phyloP scores from a whole-genome alignment of 345 rosid species.

The Populus deltoides region DNA sequence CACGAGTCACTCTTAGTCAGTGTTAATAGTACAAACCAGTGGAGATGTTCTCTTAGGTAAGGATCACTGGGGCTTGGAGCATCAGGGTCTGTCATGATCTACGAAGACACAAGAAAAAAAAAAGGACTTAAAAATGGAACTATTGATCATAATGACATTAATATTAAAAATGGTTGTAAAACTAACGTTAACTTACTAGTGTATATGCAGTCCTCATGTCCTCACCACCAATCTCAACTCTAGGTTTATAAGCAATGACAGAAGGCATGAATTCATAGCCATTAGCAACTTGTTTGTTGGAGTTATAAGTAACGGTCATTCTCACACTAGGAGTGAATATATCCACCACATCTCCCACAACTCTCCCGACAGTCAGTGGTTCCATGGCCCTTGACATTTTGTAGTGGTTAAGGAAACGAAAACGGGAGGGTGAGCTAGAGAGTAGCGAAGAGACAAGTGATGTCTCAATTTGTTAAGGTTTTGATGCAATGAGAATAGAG shows the following conservation, averaged over 20 bases:
- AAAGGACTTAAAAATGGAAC: not conserved
- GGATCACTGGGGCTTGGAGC: constrained; percentile 97
- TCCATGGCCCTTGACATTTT: constrained; percentile 47
- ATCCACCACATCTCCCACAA: constrained; percentile 80
- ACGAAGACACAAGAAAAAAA: not conserved
- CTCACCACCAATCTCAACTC: constrained; percentile 70
- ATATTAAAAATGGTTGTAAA: not conserved
- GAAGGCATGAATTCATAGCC: constrained; percentile 72
- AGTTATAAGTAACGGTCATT: constrained; percentile 55
- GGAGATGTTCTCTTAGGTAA: constrained; percentile 70
- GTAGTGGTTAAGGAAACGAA: not conserved
- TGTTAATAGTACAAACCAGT: constrained; percentile 45
- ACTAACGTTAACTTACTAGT: constrained; percentile 34
- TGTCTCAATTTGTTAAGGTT: not conserved
- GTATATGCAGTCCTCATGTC: constrained; percentile 78
- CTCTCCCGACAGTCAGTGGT: constrained; percentile 57
- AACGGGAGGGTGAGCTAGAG: no score
- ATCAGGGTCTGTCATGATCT: constrained; percentile 95
- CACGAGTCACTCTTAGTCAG: no score
- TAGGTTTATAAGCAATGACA: constrained; percentile 47
- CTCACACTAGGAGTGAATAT: constrained; percentile 55
- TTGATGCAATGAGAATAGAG: not conserved
- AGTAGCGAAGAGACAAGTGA: no score
- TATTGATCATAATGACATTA: not conserved
- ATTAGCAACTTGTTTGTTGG: constrained; percentile 64